Evolutionary conservation across 1,284 basidiomycete genomes (phyloP).

Genomic region (Amylostereum areolatum): DNA sequence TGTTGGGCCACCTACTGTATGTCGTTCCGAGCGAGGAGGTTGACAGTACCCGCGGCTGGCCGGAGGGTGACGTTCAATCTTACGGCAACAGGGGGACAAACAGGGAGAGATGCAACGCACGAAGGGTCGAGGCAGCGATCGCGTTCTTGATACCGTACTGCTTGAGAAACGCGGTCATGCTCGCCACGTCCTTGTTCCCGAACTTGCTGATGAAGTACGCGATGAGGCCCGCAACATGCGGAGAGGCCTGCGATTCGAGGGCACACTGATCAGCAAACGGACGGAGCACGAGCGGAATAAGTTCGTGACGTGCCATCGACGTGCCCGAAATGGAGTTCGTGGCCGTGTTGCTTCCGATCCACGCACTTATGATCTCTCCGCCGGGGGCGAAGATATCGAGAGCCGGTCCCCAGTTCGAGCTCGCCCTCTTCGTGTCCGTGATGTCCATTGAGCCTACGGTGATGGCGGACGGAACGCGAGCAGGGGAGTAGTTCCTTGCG

Average conservation of each 20-base stretch:
- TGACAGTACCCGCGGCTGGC: slow-evolving; percentile 17
- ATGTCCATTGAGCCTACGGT: too few relatives aligned
- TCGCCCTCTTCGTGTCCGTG: slow-evolving; percentile 25
- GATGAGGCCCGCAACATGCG: slow-evolving; percentile 29
- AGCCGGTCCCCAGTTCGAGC: slow-evolving; percentile 29
- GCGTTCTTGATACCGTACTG: slow-evolving; percentile 17
- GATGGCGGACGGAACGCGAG: background rate
- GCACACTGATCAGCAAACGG: too few relatives aligned
- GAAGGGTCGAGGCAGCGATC: too few relatives aligned
- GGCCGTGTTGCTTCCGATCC: slow-evolving; percentile 24
- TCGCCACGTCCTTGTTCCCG: slow-evolving; percentile 24
- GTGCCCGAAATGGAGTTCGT: too few relatives aligned
- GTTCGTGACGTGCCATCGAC: too few relatives aligned
- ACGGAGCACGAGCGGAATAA: too few relatives aligned
- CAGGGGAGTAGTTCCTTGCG: background rate
- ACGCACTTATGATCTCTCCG: slow-evolving; percentile 24
- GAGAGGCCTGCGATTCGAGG: too few relatives aligned
- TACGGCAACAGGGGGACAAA: too few relatives aligned
- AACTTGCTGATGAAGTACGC: slow-evolving; percentile 25
- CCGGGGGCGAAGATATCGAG: slow-evolving; percentile 33
- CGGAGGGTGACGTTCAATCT: too few relatives aligned
- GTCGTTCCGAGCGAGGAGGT: slow-evolving; percentile 20
- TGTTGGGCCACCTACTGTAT: too few relatives aligned
- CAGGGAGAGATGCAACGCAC: too few relatives aligned
- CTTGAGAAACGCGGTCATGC: slow-evolving; percentile 19